phyloP scores from a whole-genome alignment of 306 rosid genomes.

The Lupinus albus region DNA sequence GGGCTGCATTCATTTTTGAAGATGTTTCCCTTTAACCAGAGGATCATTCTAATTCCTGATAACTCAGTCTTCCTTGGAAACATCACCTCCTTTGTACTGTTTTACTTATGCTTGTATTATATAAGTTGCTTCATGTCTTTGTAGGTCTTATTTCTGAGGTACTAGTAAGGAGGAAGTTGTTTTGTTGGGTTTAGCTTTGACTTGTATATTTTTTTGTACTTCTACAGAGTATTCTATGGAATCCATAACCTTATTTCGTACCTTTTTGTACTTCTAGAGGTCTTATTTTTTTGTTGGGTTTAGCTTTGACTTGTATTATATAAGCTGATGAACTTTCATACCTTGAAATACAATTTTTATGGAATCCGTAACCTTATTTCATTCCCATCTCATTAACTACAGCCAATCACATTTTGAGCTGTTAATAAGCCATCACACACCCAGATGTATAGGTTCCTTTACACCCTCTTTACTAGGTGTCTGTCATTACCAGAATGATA shows the following conservation, averaged over 20 bases:
- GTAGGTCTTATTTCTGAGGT: conserved; percentile 44
- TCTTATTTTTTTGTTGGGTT: too few relatives aligned
- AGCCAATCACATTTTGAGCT: neutral
- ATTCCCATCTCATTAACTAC: neutral
- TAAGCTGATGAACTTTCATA: too few relatives aligned
- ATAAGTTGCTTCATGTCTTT: conserved; percentile 42
- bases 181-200: conserved; percentile 28
- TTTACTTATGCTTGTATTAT: conserved; percentile 42
- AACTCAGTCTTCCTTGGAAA: conserved; percentile 37
- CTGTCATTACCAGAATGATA: neutral
- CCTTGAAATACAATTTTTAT: too few relatives aligned
- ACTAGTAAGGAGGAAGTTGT: conserved; percentile 31
- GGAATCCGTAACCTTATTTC: neutral
- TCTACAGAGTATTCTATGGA: too few relatives aligned
- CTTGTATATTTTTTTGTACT: too few relatives aligned
- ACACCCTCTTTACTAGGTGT: neutral
- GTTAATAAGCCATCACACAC: neutral
- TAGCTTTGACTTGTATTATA: too few relatives aligned
- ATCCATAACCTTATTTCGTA: too few relatives aligned
- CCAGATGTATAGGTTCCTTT: neutral
- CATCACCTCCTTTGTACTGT: conserved; percentile 41
- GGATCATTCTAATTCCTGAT: conserved; percentile 35
- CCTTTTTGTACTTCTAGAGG: too few relatives aligned
- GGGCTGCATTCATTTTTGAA: conserved; percentile 76
- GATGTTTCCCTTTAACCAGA: conserved; percentile 58